Base-by-base conservation (phyloP, 208 protist genomes). In the Blastocrithidia nonstop region DNA sequence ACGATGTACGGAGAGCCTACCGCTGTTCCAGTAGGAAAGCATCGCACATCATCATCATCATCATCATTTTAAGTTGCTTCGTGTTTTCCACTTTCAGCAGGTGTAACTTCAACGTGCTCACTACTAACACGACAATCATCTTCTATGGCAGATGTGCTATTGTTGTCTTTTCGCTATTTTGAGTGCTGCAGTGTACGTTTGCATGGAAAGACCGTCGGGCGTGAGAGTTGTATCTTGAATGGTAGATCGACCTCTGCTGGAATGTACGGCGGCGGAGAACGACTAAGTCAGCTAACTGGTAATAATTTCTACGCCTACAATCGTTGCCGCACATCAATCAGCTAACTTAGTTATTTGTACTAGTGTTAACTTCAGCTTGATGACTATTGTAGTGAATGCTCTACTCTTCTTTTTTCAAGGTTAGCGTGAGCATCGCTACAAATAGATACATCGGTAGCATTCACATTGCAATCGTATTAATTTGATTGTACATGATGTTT, bases 231-330 rank as follows among this genome's bases (percentile, higher is more conserved):
- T 17, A 88, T 54, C 39, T 71, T 70, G 48, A 88, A 92, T 33
- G 83, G 77, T 6, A 92, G 57, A 45, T 92, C 83, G 1, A 64
- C 49, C 57, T 92, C 83, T 1, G 88, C 57, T 9, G 83, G 83
- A 22, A 87, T 74, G 50, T 86, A 92, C 25, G 83, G 83, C 26
- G 73, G 78, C 5, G 73, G 72, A 2, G 78, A 87, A 26, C 72
- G 72, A 20, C 72, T 86, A 16, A 79, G 69, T 76, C 77, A 92
- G 41, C 74, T 79, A 26, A 92, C 55, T 5, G 76, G 75, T 20
- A 87, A 54, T 17, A 88, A 46, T 21, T 48, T 65, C 70, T 92
- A 77, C 57, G 71, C 60, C 24, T 35, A 39, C 20, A 51, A 48
- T 4, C 50, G 47, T 6, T 58, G 53, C 4, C 57, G 57, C 39